These are phyloP conservation scores for Metschnikowia arizonensis DNA, from an alignment of 805 yeast species.

Conservation along the genomic window DNA sequence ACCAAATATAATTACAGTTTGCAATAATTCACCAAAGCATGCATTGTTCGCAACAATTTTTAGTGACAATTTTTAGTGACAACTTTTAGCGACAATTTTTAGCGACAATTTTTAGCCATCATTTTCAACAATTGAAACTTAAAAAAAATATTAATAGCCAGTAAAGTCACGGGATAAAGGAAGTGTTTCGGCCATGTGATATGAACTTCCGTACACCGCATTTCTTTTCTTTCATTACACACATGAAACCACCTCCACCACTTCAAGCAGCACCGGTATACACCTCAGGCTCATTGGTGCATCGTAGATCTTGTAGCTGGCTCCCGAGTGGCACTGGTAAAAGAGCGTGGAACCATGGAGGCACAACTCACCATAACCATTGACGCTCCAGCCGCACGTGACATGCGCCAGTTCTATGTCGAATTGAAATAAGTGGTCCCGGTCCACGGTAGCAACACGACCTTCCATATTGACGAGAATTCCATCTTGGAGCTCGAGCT, in stretches of 20 bases:
- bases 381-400: constrained; percentile 33
- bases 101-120: no score
- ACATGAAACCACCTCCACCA: constrained; percentile 27
- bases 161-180: no score
- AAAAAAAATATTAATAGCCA: no score
- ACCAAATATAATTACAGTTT: neutral
- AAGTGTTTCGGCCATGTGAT: no score
- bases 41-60: neutral
- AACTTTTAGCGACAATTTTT: neutral
- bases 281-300: constrained; percentile 32
- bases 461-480: constrained; percentile 29
- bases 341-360: constrained; percentile 17
- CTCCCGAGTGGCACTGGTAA: constrained; percentile 40
- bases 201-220: no score
- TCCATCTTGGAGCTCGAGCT: constrained; percentile 28
- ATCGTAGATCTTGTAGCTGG: constrained; percentile 37
- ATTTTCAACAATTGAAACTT: neutral
- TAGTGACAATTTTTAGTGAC: neutral
- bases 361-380: constrained; percentile 30
- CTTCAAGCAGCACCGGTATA: constrained; percentile 33
- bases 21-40: neutral
- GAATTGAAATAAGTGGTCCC: constrained; percentile 37
- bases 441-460: constrained; percentile 37
- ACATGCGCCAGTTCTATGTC: constrained; percentile 20
- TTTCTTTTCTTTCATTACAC: neutral